Conservation (phyloP, 345 rosid genomes). For the Gossypium arboreum region DNA sequence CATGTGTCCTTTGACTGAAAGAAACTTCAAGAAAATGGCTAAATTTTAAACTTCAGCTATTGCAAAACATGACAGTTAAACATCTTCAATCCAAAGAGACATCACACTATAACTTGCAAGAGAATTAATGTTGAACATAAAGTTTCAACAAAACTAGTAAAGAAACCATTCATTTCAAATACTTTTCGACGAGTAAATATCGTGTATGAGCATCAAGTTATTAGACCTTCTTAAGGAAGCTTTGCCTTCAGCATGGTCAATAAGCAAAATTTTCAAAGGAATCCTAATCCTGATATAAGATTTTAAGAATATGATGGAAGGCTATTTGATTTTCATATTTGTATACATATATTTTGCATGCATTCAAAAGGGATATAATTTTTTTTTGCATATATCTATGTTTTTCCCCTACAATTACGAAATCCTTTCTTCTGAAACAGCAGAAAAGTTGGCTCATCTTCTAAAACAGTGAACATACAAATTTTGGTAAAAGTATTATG, state of each 20-base stretch:
- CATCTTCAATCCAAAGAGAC: background rate
- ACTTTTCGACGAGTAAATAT: background rate
- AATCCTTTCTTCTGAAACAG: background rate
- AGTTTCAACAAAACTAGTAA: background rate
- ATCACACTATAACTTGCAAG: background rate
- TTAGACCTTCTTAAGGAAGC: background rate
- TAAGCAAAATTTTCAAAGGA: background rate
- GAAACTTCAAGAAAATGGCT: background rate
- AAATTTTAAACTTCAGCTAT: background rate
- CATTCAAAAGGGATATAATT: background rate
- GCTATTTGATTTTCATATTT: background rate
- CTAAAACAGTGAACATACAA: background rate
- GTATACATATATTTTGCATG: background rate
- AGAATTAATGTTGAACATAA: background rate
- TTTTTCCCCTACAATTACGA: background rate
- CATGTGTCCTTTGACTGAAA: background rate
- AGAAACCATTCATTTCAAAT: background rate
- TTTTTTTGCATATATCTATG: background rate
- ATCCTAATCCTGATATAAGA: background rate
- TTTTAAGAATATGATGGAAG: background rate
- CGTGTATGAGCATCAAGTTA: background rate
- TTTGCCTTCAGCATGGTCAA: constrained; percentile 1
- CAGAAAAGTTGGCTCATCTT: background rate
- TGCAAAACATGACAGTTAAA: background rate
- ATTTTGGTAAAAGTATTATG: background rate